Evolutionary conservation across 2,329 filamentous ascomycete genomes (phyloP).

Genomic region (Periconia sp.): DNA sequence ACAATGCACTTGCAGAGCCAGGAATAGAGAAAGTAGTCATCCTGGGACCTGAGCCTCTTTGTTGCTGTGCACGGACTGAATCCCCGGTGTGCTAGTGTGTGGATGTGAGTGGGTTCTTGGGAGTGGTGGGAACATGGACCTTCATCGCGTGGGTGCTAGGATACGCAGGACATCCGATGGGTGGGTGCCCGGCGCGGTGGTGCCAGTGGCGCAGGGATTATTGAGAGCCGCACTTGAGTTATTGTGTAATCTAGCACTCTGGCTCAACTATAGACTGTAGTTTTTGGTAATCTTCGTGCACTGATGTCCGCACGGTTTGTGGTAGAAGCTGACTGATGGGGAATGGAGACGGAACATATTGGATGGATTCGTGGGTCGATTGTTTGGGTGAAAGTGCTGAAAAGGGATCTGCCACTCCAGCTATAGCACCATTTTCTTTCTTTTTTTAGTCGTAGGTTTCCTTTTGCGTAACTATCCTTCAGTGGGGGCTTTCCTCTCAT

Average conservation of each 20-base stretch:
- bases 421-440: no score
- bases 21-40: not conserved
- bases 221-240: slow-evolving; percentile 19
- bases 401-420: no score
- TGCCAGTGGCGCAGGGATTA: slow-evolving; percentile 21
- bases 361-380: not conserved
- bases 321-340: not conserved
- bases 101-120: not conserved
- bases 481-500: not conserved
- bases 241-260: not conserved
- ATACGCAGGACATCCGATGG: not conserved
- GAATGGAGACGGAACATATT: not conserved
- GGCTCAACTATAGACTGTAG: no score
- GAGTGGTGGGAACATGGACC: not conserved
- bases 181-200: slow-evolving; percentile 15
- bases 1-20: not conserved
- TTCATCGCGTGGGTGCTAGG: slow-evolving; percentile 1
- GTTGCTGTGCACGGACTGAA: not conserved
- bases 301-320: not conserved
- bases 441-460: no score
- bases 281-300: not conserved
- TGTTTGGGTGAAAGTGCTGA: not conserved
- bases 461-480: no score
- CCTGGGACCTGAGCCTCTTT: not conserved
- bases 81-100: no score